Evolutionary conservation across 2,329 filamentous ascomycete genomes (phyloP).

Genomic region (Pestalotiopsis sp.): DNA sequence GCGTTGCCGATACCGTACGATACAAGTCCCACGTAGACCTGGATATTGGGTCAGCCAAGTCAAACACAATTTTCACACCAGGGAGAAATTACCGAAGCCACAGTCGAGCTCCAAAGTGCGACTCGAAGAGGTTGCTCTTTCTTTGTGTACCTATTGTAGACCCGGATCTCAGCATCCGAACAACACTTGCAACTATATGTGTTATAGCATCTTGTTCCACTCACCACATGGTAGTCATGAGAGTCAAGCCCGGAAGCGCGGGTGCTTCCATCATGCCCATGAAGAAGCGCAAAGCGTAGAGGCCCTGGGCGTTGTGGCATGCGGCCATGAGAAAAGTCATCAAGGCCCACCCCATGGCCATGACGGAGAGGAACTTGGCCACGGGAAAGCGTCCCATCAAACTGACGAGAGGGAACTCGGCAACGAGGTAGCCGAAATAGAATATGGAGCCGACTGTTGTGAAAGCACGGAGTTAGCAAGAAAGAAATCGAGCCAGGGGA

Average conservation of each 20-base stretch:
- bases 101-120: conserved; percentile 28
- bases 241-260: background rate
- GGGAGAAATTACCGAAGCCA: conserved; percentile 38
- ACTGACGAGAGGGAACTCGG: conserved; percentile 40
- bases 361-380: conserved; percentile 39
- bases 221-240: background rate
- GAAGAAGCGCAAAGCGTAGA: conserved; percentile 48
- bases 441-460: background rate
- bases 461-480: background rate
- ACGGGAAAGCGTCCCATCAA: conserved; percentile 41
- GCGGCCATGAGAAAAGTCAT: conserved; percentile 45
- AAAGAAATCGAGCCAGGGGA: background rate
- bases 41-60: conserved; percentile 32
- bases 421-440: conserved; percentile 35
- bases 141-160: conserved; percentile 25
- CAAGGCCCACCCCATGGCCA: conserved; percentile 37
- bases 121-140: conserved; percentile 27
- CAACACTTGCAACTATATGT: background rate
- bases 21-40: conserved; percentile 30
- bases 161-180: background rate
- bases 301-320: conserved; percentile 41
- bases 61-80: conserved; percentile 31
- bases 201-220: background rate
- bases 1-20: background rate
- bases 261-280: conserved; percentile 48